These are phyloP conservation scores for Cenococcum geophilum DNA, from an alignment of 495 filamentous ascomycete genomes.

Conservation along the genomic window DNA sequence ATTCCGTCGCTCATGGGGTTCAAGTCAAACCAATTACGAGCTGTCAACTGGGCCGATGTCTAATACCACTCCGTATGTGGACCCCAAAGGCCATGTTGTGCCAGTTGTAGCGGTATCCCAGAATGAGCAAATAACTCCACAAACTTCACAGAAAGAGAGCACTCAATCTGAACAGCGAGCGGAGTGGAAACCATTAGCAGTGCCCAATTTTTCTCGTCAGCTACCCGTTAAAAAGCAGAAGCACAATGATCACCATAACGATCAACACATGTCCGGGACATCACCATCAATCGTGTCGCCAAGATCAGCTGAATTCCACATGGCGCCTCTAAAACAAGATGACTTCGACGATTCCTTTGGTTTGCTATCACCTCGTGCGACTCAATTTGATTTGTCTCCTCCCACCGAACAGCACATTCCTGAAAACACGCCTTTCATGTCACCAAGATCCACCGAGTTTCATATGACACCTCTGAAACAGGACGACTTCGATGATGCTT, in stretches of 20 bases:
- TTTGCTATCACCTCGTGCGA: constrained; percentile 2
- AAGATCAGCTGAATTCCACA: constrained; percentile 8
- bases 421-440: neutral
- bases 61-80: constrained; percentile 23
- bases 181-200: constrained; percentile 8
- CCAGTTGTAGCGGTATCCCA: constrained; percentile 26
- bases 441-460: constrained; percentile 33
- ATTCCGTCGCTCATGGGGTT: constrained; percentile 30
- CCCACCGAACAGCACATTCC: neutral
- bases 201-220: constrained; percentile 33
- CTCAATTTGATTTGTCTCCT: neutral
- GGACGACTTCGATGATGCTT: constrained; percentile 27
- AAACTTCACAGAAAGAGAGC: neutral
- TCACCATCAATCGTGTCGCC: constrained; percentile 4
- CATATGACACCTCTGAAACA: constrained; percentile 32
- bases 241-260: constrained; percentile 6
- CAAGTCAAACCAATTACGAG: constrained; percentile 28
- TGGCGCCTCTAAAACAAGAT: constrained; percentile 5
- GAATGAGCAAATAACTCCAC: constrained; percentile 7
- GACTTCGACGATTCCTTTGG: constrained; percentile 6
- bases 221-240: constrained; percentile 16
- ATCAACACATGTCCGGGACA: neutral
- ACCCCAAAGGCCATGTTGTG: constrained; percentile 29
- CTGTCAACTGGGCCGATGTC: constrained; percentile 15
- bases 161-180: neutral